These are phyloP conservation scores for Hemisphaericaspora nanyangensis DNA, from an alignment of 805 yeast species.

Conservation along the genomic window DNA sequence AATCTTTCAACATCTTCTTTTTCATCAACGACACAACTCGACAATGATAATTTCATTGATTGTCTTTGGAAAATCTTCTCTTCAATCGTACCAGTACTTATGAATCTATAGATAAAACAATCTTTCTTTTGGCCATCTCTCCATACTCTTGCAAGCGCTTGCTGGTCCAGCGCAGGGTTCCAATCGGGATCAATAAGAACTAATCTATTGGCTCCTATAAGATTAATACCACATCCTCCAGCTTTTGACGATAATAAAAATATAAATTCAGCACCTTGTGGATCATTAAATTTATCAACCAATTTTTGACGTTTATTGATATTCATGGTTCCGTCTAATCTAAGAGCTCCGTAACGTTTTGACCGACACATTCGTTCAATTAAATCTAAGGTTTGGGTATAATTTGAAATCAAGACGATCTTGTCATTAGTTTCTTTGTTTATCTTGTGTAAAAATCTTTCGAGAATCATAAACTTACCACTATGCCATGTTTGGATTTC, in stretches of 20 bases:
- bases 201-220: constrained; percentile 92
- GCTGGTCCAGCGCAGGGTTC: constrained; percentile 99
- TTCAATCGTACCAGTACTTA: constrained; percentile 92
- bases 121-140: constrained; percentile 98
- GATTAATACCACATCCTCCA: constrained; percentile 97
- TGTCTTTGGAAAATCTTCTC: constrained; percentile 96
- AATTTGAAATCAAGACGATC: constrained; percentile 90
- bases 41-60: constrained; percentile 85
- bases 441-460: constrained; percentile 77
- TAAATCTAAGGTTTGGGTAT: constrained; percentile 89
- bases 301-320: constrained; percentile 89
- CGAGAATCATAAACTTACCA: constrained; percentile 82
- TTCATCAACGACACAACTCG: constrained; percentile 96
- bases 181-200: constrained; percentile 89
- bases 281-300: constrained; percentile 89
- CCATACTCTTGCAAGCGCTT: constrained; percentile 97
- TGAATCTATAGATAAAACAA: constrained; percentile 91
- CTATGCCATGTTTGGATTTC: constrained; percentile 79
- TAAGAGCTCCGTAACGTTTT: constrained; percentile 67
- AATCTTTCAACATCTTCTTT: constrained; percentile 91
- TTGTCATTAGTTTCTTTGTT: constrained; percentile 84
- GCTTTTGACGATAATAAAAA: constrained; percentile 92
- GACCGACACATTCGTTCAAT: constrained; percentile 81
- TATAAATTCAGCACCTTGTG: constrained; percentile 81
- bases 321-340: constrained; percentile 91